Evolutionary conservation across 140 eudicot species (phyloP), one percentile per base, ranked within the genome.

Genomic region (Ambrosia hybrid): DNA sequence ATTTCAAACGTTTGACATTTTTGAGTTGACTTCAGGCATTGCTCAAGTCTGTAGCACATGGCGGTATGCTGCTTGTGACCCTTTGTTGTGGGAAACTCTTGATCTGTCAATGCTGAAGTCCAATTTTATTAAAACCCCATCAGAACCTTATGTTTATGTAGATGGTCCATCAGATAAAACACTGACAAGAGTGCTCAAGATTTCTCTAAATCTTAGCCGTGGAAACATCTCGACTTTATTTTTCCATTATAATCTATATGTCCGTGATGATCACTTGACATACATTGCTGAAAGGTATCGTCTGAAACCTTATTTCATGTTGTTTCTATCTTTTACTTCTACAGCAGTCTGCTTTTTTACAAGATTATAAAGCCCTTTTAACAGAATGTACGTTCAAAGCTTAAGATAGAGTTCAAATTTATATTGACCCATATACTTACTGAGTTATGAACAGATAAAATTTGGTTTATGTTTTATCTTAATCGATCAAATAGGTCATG

Each of bases 251-350:
- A 81, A 84, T 78, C 80, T 81, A 17, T 88, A 81, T 26, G 78
- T 88, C 78, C 84, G 86, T 46, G 91, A 88, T 65, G 89, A 79
- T 51, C 96, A 88, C 73, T 80, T 88, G 78, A 79, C 87, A 1
- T 88, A 85, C 69, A 77, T 91, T n/a, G 96, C 96, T 17, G 89
- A 85, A 84, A 88, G 96, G 96, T 85, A 85, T 56, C 21, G 72
- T 60, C 3, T 14, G 21, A 16, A 68, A 26, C 14, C 56, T 11
- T 26, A 51, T 49, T 63, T 67, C 15, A 51, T 77, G 15, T 60
- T 77, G 33, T 69, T 53, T 57, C 1, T 6, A 58, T 58, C 12
- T 57, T 26, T 57, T 15, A 15, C 9, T 55, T 15, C 16, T 14
- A 53, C 30, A 53, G 30, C 59, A 6, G 59, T 15, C 30, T n/a